Evolutionary conservation across 1,139 yeast genomes (phyloP), one percentile per base, ranked within the genome.

Genomic region (Yamadazyma trypodendri): DNA sequence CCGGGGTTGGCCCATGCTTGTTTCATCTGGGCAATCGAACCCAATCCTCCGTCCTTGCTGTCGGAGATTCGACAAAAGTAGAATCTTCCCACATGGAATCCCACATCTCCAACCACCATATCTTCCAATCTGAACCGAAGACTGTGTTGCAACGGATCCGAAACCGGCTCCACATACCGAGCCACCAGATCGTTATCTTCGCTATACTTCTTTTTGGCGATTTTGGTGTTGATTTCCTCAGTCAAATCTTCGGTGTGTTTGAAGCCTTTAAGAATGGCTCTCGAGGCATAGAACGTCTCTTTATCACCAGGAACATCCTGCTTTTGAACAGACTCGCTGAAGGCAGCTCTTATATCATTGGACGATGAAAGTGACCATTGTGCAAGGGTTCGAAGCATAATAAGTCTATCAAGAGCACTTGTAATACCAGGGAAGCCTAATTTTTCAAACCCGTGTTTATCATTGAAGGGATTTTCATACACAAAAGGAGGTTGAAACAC

Each of bases 341-440:
- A 60, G 31, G 60, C 64, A 4, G 56, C 46, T 45, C 66, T 77
- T 4, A 78, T 59, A 3, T 54, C 50, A 14, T 71, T 73, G 0
- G 81, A 75, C 9, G 68, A 54, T 0, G 71, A 49, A 3, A 72
- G 48, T 24, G 74, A 60, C 84, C 84, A 79, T 40, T 71, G 73
- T 1, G 65, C 62, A 41, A 79, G 54, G 1, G 71, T 56, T 31
- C 77, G 63, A 16, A 79, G 43, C 46, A 77, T 48, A 8, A 76
- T 58, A 15, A 78, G 54, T 37, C 84, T 55, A 43, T 78, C 78
- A 2, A 39, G 35, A 0, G 83, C 78, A 9, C 55, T 45, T 9
- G 42, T 39, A 20, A 79, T 55, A 0, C 77, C 78, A 3, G 58
- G 51, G 17, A 77, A 51, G 1, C 84, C 83, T 1, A 48, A 31